Conservation (phyloP, 1,139 yeast genomes). For the Hemisphaericaspora xylofermentans region DNA sequence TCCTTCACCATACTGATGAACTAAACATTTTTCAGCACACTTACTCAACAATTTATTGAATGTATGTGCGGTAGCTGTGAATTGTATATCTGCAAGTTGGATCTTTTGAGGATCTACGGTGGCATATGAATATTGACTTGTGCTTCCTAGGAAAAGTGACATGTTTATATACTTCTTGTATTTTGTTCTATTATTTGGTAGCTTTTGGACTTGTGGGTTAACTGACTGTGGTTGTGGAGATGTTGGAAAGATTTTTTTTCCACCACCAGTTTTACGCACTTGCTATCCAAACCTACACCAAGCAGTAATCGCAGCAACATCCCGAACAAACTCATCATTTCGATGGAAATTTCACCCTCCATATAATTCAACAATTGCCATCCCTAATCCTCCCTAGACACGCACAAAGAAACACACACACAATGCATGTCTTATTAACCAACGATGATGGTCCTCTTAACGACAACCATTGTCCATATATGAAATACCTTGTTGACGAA, state of each 20-base stretch:
- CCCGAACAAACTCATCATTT: background rate
- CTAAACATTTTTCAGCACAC: slow-evolving; percentile 72
- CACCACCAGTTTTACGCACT: background rate
- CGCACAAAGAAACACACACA: background rate
- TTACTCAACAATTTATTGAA: slow-evolving; percentile 57
- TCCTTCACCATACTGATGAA: slow-evolving; percentile 71
- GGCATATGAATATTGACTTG: slow-evolving; percentile 42
- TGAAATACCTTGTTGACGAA: slow-evolving; percentile 77
- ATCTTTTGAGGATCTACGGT: slow-evolving; percentile 66
- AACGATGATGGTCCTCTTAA: slow-evolving; percentile 97
- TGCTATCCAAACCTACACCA: background rate
- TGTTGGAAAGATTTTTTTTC: slow-evolving; percentile 3
- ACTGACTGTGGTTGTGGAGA: background rate
- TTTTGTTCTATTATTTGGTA: too few relatives aligned
- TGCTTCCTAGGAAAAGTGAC: slow-evolving; percentile 60
- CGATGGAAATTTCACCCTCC: background rate
- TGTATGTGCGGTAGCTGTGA: slow-evolving; percentile 67
- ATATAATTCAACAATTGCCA: background rate
- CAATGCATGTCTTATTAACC: slow-evolving; percentile 57
- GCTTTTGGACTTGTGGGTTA: background rate
- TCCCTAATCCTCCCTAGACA: background rate
- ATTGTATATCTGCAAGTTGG: slow-evolving; percentile 72
- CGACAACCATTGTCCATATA: slow-evolving; percentile 78
- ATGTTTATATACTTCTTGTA: slow-evolving; percentile 28
- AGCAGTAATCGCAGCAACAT: background rate